Evolutionary conservation across 2,329 filamentous ascomycete genomes (phyloP), one percentile per base, ranked within the genome.

Genomic region (Lasiodiplodia sp.): DNA sequence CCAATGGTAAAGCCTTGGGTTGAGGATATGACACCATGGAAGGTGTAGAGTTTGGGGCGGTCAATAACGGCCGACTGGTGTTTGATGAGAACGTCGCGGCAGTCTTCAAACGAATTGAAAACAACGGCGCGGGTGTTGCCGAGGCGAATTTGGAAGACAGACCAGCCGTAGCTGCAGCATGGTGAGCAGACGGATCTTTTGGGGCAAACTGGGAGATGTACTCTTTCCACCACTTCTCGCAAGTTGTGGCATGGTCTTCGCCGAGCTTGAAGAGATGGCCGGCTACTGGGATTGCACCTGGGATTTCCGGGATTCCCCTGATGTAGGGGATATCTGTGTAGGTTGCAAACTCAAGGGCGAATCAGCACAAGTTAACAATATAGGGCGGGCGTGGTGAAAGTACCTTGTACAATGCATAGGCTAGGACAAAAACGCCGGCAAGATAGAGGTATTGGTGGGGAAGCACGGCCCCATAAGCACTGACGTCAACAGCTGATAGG

Each of bases 1-100:
- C 85, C 85, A 63, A 87, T 87, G 0, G 85, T 87, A 75, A 87
- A 87, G 0, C 85, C 85, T 71, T 87, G 84, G 0, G 83, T 85
- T 14, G 77, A 80, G 71, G 80, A 83, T 18, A 87, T 86, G 60
- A 87, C 77, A 2, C 83, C 84, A 70, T 87, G 85, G 73, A 87
- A 87, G 0, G 85, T 87, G 71, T 85, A 86, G 1, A 86, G 76
- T 38, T 79, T 86, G 0, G 84, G 84, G 0, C 83, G 78, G 70
- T 85, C 83, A 47, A 86, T 85, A 8, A 86, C 74, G 3, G 85
- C 84, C 25, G 83, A 83, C 68, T 85, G 83, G 68, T 86, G 79
- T 2, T 79, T 81, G 4, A 87, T 75, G 1, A 87, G 77, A 74
- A 87, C 85, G 57, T 82, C 83, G 71, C 81, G 83, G 74, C 83